Conservation (phyloP, 345 rosid species). For the Trapa bicornis region DNA sequence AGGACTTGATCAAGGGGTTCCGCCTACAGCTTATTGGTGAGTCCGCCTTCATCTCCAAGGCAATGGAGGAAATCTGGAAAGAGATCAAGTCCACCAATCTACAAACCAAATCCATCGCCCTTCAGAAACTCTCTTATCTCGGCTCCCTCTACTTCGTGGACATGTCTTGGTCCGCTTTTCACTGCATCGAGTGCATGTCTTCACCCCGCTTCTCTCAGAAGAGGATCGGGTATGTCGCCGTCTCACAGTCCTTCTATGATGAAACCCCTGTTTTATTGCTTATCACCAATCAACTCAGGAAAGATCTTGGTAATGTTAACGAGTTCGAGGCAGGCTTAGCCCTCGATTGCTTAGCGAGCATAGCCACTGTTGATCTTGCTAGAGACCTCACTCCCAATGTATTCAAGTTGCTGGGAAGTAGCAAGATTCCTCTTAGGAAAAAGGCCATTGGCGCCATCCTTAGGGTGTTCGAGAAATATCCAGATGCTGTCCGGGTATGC, state of each 20-base stretch:
- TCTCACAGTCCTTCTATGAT: slow-evolving; percentile 68
- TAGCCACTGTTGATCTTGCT: slow-evolving; percentile 74
- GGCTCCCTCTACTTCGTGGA: slow-evolving; percentile 56
- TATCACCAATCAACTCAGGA: slow-evolving; percentile 75
- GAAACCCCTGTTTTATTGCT: slow-evolving; percentile 67
- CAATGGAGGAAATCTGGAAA: slow-evolving; percentile 71
- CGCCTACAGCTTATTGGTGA: slow-evolving; percentile 53
- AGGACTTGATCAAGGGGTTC: slow-evolving; percentile 70
- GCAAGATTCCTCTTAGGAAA: slow-evolving; percentile 54
- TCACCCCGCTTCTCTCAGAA: slow-evolving; percentile 63
- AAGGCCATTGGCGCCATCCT: slow-evolving; percentile 64
- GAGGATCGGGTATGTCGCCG: slow-evolving; percentile 67
- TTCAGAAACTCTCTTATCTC: slow-evolving; percentile 77
- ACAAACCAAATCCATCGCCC: slow-evolving; percentile 74
- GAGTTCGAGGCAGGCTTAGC: slow-evolving; percentile 76
- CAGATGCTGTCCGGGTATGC: slow-evolving; percentile 80
- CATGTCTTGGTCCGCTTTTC: slow-evolving; percentile 83
- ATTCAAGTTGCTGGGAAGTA: slow-evolving; percentile 60
- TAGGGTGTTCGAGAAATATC: slow-evolving; percentile 72
- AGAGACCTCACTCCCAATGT: slow-evolving; percentile 77
- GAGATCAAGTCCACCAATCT: slow-evolving; percentile 76
- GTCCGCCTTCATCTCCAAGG: slow-evolving; percentile 49
- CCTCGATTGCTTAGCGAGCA: slow-evolving; percentile 59
- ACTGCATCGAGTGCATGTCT: slow-evolving; percentile 77
- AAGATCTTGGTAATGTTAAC: slow-evolving; percentile 56